These are phyloP conservation scores for Takakia lepidozioides DNA, from an alignment of 225 moss, liverwort and hornwort species.

Conservation along the genomic window DNA sequence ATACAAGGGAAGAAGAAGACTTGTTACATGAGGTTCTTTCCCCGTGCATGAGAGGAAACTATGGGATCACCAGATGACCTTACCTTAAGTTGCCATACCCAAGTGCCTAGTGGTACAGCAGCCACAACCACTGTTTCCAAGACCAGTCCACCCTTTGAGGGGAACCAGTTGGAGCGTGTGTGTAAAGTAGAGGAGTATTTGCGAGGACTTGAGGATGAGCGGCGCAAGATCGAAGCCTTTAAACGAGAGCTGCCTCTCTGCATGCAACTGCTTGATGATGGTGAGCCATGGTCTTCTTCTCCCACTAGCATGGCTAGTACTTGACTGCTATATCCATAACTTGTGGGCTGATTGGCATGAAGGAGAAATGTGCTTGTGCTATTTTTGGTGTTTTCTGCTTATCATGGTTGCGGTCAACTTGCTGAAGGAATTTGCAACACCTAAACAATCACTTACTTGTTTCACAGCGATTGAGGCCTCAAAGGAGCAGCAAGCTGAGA, in stretches of 20 bases:
- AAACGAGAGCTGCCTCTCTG: constrained; percentile 92
- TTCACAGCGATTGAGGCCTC: constrained; percentile 73
- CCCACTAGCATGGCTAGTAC: no score
- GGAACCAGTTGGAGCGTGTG: constrained; percentile 17
- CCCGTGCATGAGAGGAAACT: constrained; percentile 13
- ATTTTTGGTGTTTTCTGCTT: no score
- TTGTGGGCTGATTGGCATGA: no score
- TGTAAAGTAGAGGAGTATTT: constrained; percentile 56
- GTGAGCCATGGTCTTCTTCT: constrained; percentile 24
- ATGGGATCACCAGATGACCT: constrained; percentile 83
- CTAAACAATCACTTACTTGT: no score
- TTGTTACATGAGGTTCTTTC: background rate
- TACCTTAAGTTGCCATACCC: constrained; percentile 39
- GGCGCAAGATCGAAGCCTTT: constrained; percentile 93
- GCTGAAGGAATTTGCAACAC: no score
- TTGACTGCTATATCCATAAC: no score
- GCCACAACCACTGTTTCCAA: constrained; percentile 28
- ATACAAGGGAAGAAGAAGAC: no score
- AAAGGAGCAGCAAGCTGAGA: constrained; percentile 44
- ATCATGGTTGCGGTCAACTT: no score
- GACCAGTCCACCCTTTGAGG: constrained; percentile 18
- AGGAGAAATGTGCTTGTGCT: no score
- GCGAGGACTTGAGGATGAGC: constrained; percentile 69
- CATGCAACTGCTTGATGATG: constrained; percentile 91
- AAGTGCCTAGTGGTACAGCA: constrained; percentile 30